A percentile compares a stretch with the other conserved stretches of the same genome.
Conservation (phyloP, 225 moss, liverwort and hornwort genomes). For the Pseudoscleropodium purum region DNA sequence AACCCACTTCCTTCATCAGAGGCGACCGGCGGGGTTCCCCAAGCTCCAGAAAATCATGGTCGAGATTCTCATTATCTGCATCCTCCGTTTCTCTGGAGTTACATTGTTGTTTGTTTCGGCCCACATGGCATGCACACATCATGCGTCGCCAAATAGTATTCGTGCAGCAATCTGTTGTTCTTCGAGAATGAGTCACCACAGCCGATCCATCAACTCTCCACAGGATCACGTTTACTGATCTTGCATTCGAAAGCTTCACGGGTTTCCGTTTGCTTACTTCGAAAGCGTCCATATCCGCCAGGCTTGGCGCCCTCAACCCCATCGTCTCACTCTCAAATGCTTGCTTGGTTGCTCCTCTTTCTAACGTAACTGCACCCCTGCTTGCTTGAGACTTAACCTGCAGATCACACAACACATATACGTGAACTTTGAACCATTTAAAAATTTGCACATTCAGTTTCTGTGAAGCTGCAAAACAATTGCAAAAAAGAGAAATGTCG, state of each 20-base stretch:
- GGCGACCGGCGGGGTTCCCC: background rate
- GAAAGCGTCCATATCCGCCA: conserved; percentile 22
- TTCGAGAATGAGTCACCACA: background rate
- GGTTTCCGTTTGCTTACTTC: conserved; percentile 17
- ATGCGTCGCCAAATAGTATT: conserved; percentile 25
- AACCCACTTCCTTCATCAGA: background rate
- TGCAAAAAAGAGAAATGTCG: background rate
- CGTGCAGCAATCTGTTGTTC: background rate
- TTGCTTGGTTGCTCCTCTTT: too few species aligned
- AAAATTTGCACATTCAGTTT: too few species aligned
- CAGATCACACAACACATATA: background rate
- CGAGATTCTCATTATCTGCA: background rate
- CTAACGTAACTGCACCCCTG: background rate
- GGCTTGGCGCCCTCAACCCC: conserved; percentile 16
- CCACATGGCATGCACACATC: background rate
- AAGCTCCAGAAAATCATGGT: background rate
- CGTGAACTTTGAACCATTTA: background rate
- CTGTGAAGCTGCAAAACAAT: background rate
- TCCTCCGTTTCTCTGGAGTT: background rate
- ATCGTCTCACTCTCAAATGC: background rate
- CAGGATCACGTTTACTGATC: conserved; percentile 17
- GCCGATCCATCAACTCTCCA: conserved; percentile 38
- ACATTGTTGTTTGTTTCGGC: background rate
- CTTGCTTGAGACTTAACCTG: background rate
- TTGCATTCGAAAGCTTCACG: background rate